These are phyloP conservation scores for Dissophora globulifera DNA, from an alignment of 192 early-diverging fungal genomes.

Conservation along the genomic window DNA sequence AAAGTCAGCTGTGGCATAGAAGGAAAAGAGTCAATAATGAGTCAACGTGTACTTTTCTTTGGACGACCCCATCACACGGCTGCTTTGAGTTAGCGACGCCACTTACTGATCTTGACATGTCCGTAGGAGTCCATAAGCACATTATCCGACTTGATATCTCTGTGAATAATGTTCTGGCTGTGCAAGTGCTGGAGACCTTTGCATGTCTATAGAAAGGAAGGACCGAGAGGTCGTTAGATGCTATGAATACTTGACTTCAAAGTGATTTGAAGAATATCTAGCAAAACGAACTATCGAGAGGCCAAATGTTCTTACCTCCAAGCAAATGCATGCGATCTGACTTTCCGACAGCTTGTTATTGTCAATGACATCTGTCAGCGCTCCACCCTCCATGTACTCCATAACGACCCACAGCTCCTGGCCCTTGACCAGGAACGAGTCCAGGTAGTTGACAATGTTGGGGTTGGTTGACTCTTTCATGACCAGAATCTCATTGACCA, in stretches of 20 bases:
- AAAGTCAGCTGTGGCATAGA: slow-evolving; percentile 80
- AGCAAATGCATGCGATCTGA: slow-evolving; percentile 94
- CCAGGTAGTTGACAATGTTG: slow-evolving; percentile 98
- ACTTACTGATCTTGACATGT: slow-evolving; percentile 78
- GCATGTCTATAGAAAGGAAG: slow-evolving; percentile 62
- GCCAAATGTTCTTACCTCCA: slow-evolving; percentile 71
- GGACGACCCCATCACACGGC: too few relatives aligned
- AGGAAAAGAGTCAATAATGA: background rate
- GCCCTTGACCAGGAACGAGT: slow-evolving; percentile 86
- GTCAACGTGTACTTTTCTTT: too few relatives aligned
- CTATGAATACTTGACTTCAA: too few relatives aligned
- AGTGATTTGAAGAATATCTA: too few relatives aligned
- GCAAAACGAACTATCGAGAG: too few relatives aligned
- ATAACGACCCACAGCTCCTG: slow-evolving; percentile 96
- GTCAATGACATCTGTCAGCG: slow-evolving; percentile 96
- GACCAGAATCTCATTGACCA: slow-evolving; percentile 92
- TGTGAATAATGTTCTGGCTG: slow-evolving; percentile 85
- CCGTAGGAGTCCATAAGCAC: slow-evolving; percentile 83
- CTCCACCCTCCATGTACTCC: slow-evolving; percentile 99
- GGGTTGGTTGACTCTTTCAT: slow-evolving; percentile 94
- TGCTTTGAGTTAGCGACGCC: too few relatives aligned
- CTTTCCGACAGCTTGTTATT: slow-evolving; percentile 93
- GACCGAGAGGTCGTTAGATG: too few relatives aligned
- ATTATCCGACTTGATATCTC: slow-evolving; percentile 93
- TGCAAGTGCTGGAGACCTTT: slow-evolving; percentile 87